Conservation (phyloP, 148 eudicot genomes). For the Persicaria maculosa region DNA sequence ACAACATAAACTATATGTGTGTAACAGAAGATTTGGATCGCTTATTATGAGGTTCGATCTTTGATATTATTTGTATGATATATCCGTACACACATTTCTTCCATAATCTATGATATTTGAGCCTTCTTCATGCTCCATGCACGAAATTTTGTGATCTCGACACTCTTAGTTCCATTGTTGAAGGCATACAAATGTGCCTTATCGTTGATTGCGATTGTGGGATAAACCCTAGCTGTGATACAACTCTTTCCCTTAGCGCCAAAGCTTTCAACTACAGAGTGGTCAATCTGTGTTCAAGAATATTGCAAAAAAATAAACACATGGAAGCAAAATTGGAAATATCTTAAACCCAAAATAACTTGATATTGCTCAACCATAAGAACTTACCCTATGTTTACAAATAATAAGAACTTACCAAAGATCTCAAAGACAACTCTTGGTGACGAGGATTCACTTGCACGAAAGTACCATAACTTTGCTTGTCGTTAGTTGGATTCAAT, state of each 20-base stretch:
- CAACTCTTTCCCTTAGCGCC: slow-evolving; percentile 30
- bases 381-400: too few species aligned
- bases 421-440: slow-evolving; percentile 25
- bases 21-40: too few species aligned
- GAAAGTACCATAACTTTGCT: slow-evolving; percentile 28
- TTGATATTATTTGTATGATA: too few species aligned
- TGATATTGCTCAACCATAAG: background rate
- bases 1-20: too few species aligned
- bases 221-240: slow-evolving; percentile 33
- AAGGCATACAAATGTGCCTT: slow-evolving; percentile 28
- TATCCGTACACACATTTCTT: too few species aligned
- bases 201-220: slow-evolving; percentile 26
- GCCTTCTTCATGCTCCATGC: slow-evolving; percentile 43
- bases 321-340: background rate
- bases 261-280: slow-evolving; percentile 31
- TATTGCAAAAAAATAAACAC: background rate
- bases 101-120: background rate
- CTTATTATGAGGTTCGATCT: too few species aligned
- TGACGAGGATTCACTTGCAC: slow-evolving; percentile 26
- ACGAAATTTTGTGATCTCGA: slow-evolving; percentile 15
- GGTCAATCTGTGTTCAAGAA: slow-evolving; percentile 25
- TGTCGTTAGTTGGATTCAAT: slow-evolving; percentile 18
- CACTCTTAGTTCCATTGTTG: slow-evolving; percentile 21
- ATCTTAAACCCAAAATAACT: background rate
- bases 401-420: slow-evolving; percentile 20